Evolutionary conservation across 176 grass and related monocot species (phyloP).

Genomic region (Alopecurus myosuroides): DNA sequence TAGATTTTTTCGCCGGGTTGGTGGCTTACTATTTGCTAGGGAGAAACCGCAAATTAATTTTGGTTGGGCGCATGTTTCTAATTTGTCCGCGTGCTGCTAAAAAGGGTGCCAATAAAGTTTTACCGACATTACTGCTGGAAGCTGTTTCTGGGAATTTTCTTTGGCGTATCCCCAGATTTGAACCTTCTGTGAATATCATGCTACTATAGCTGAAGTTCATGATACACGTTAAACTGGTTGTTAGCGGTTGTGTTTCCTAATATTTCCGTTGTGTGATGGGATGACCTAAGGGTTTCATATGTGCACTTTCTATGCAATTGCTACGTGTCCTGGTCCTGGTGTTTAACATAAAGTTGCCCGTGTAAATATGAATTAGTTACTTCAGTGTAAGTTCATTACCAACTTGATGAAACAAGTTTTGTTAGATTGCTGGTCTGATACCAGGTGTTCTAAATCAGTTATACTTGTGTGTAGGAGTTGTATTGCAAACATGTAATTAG

Average conservation of each 20-base stretch:
- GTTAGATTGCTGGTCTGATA: not conserved
- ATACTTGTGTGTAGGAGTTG: not conserved
- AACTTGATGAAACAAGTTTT: not conserved
- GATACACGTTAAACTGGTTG: not conserved
- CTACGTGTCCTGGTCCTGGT: not conserved
- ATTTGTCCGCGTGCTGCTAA: not conserved
- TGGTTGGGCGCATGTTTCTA: not conserved
- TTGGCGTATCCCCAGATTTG: not conserved
- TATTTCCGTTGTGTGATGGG: not conserved
- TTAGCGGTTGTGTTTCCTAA: not conserved
- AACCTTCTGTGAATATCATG: not conserved
- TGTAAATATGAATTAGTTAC: not conserved
- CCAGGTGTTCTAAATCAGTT: not conserved
- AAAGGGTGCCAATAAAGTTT: not conserved
- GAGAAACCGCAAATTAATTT: not conserved
- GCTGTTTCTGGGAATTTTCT: not conserved
- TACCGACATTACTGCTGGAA: not conserved
- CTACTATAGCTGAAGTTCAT: not conserved
- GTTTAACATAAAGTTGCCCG: not conserved
- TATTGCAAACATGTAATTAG: not conserved
- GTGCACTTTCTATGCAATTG: not conserved
- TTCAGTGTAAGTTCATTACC: not conserved
- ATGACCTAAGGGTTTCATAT: not conserved
- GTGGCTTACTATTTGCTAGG: not conserved
- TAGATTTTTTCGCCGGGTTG: not conserved